Conservation (phyloP, 2,329 filamentous ascomycete species). For the Lasiodiplodia gonubiensis region DNA sequence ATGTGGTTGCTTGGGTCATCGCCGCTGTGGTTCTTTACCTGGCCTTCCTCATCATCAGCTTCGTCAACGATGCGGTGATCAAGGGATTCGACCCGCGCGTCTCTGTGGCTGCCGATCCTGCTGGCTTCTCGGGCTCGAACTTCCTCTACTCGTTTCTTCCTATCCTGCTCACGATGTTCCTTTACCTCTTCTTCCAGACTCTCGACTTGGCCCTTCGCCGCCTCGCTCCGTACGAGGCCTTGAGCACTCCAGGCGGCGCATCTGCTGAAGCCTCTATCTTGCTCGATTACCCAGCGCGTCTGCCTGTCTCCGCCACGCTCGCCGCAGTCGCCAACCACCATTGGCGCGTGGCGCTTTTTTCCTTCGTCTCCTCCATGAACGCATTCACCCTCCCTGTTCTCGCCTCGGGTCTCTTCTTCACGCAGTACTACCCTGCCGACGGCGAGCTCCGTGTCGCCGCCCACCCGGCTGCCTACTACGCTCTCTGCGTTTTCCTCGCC, state of each 20-base stretch:
- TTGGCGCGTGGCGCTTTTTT: constrained; percentile 68
- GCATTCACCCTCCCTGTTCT: constrained; percentile 67
- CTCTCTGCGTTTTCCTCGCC: constrained; percentile 73
- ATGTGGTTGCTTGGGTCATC: constrained; percentile 68
- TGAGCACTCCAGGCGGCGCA: constrained; percentile 64
- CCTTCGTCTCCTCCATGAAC: constrained; percentile 64
- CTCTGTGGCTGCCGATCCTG: constrained; percentile 61
- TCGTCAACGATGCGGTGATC: constrained; percentile 70
- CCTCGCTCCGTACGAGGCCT: constrained; percentile 71
- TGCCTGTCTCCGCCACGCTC: constrained; percentile 65
- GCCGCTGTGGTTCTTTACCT: constrained; percentile 47
- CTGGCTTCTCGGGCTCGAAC: constrained; percentile 81
- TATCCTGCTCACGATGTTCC: constrained; percentile 67
- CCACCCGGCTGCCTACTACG: constrained; percentile 73
- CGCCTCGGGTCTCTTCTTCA: constrained; percentile 74
- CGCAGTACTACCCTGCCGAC: constrained; percentile 61
- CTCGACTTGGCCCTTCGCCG: constrained; percentile 70
- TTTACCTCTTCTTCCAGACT: constrained; percentile 71
- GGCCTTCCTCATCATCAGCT: constrained; percentile 74
- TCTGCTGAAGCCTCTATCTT: constrained; percentile 69
- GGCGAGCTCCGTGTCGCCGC: constrained; percentile 62
- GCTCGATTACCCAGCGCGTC: constrained; percentile 71
- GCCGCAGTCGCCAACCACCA: constrained; percentile 66
- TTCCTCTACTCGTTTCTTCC: constrained; percentile 85
- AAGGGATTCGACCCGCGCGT: constrained; percentile 75